Evolutionary conservation across 1,139 yeast species (phyloP), one percentile per base, ranked within the genome.

Genomic region (Kurtzmaniella natalensis): DNA sequence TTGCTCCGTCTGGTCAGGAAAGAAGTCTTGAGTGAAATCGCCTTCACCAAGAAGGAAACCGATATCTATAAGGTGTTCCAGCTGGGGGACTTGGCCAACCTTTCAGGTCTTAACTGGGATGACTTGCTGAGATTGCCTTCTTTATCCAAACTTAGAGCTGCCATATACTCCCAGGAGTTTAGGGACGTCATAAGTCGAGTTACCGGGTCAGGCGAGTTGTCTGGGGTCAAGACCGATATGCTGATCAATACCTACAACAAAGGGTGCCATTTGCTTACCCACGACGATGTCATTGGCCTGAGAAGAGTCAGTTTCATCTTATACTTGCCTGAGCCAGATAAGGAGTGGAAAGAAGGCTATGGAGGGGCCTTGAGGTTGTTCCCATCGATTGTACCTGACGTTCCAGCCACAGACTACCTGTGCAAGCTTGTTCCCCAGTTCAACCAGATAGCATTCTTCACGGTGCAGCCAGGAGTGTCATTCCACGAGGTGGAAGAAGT

Each of bases 401-500:
- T 89, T 3, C 98, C 99, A 7, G 74, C 75, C 38, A 72, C 95
- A 2, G 97, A 89, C 55, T 78, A 63, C 48, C 63, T 74, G 21
- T 69, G 74, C 27, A 80, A 80, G 45, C 64, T 92, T 25, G 84
- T 87, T 1, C 98, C 98, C 1, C 94, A 85, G 45, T 94, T 94
- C 70, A 92, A 94, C 57, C 96, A 92, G 58, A 79, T 94, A 53
- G 96, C 97, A 1, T 86, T 92, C 53, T 94, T 94, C 69, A 82
- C 85, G 2, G 97, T 94, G 7, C 94, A 88, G 53, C 98, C 98
- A 1, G 99, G 98, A 1, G 73, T 82, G 33, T 84, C 95, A 3
- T 94, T 92, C 68, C 99, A 94, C 55, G 98, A 94, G 47, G 99
- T 94, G 7, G 98, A 94, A 59, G 98, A 94, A 55, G 98, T 94